Base-by-base conservation (phyloP, 2,329 filamentous ascomycete species). In the Aspergillus thermomutatus region DNA sequence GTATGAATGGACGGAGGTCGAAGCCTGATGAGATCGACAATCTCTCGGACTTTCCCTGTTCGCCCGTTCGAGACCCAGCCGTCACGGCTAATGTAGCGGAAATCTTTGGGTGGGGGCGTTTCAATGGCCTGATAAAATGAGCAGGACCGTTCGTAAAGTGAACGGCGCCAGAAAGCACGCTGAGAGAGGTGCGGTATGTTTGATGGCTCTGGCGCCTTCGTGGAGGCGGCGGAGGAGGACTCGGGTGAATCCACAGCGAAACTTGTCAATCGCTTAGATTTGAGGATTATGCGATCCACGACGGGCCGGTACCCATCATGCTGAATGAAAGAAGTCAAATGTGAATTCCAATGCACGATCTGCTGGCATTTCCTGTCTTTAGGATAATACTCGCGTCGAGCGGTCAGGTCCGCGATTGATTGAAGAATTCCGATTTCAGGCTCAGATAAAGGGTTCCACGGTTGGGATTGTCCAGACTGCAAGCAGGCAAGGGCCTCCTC, bases 401-500 rank as follows among this genome's bases (percentile, higher is more conserved):
- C 77, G 0, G 75, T 71, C 0, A 81, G 56, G 3, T 60, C 62
- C 1, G 73, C 70, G 5, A 79, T 68, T 1, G 28, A 48, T 3
- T 50, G 10, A 2, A 75, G 57, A 1, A 68, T 55, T 4, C 28
- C 21, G 8, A 57, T 3, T 3, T 19, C 26, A 4, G 25, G n/a
- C 4, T 19, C 3, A 19, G 0, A 50, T 26, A 80, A 47, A 0
- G 75, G 71, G 0, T 55, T 64, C 81, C 81, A 84, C 0, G 82
- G 81, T 34, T 82, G 80, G 34, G 78, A 81, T 1, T 71, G 69
- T 0, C 79, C 82, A 0, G 83, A 83, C 2, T 68, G 63, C 0
- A 88, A 70, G 27, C 75, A 78, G 1, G 76, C 69, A 0, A 85
- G 57, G 0, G 84, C 80, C 66, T 88, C 85, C 63, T 89, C 86